These are phyloP conservation scores for Candida ponderosae DNA, from an alignment of 805 yeast genomes.

Conservation along the genomic window DNA sequence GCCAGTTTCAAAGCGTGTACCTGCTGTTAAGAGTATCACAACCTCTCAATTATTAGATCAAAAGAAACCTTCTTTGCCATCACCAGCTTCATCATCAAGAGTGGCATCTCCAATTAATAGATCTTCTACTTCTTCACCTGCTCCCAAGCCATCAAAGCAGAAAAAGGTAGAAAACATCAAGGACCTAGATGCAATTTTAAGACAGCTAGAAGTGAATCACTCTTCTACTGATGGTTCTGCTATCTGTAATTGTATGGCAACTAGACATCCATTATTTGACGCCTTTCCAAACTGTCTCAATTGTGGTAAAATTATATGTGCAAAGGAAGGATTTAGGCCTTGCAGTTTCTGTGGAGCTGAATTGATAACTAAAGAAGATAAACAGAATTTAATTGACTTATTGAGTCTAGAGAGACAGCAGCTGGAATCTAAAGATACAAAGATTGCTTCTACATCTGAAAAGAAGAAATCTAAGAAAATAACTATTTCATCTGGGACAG, in stretches of 20 bases:
- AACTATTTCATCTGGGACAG: slow-evolving; percentile 50
- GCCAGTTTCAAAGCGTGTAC: slow-evolving; percentile 5
- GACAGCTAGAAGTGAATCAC: slow-evolving; percentile 37
- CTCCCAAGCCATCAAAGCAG: slow-evolving; percentile 26
- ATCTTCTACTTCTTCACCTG: no score
- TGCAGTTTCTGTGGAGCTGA: slow-evolving; percentile 77
- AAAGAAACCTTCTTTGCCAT: slow-evolving; percentile 11
- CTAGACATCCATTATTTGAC: slow-evolving; percentile 80
- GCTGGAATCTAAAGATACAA: slow-evolving; percentile 23
- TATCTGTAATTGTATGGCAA: slow-evolving; percentile 77
- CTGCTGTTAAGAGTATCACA: slow-evolving; percentile 24
- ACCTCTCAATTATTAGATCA: slow-evolving; percentile 39
- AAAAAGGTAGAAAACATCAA: slow-evolving; percentile 47
- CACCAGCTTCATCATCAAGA: background rate
- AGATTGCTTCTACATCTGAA: slow-evolving; percentile 7
- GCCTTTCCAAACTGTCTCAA: slow-evolving; percentile 89
- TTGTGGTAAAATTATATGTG: slow-evolving; percentile 92
- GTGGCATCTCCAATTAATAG: no score
- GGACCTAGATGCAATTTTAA: slow-evolving; percentile 58
- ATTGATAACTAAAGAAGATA: slow-evolving; percentile 57
- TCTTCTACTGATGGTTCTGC: slow-evolving; percentile 16
- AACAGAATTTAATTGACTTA: slow-evolving; percentile 43
- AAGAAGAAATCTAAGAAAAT: slow-evolving; percentile 39
- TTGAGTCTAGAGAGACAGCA: slow-evolving; percentile 46
- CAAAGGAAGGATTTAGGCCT: slow-evolving; percentile 83